These are phyloP conservation scores for Cordyceps javanica DNA, from an alignment of 2,329 filamentous ascomycete genomes.

Conservation along the genomic window DNA sequence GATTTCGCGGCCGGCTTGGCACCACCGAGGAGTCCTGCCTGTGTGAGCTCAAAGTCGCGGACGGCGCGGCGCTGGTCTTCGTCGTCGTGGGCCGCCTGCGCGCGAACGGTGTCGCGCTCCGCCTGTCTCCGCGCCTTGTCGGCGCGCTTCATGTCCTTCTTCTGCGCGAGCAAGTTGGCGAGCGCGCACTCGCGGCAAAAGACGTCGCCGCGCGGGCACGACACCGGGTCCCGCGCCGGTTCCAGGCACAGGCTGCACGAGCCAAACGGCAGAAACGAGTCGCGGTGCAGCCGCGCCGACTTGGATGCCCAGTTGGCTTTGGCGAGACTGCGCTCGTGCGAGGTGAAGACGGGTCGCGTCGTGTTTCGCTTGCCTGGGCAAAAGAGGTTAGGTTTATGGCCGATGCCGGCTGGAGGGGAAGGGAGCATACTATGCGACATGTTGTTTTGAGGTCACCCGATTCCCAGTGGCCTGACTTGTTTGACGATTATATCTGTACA, in stretches of 20 bases:
- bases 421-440: slow-evolving; percentile 40
- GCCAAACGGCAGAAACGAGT: slow-evolving; percentile 88
- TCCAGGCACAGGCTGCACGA: slow-evolving; percentile 84
- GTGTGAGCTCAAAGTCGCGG: slow-evolving; percentile 76
- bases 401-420: background rate
- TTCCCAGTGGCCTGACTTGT: background rate
- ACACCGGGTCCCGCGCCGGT: slow-evolving; percentile 72
- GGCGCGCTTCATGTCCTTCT: slow-evolving; percentile 80
- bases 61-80: slow-evolving; percentile 67
- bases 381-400: slow-evolving; percentile 9
- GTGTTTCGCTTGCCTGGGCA: slow-evolving; percentile 79
- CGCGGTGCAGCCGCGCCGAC: slow-evolving; percentile 77
- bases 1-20: slow-evolving; percentile 23
- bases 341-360: slow-evolving; percentile 86
- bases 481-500: background rate
- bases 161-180: slow-evolving; percentile 82
- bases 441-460: slow-evolving; percentile 7
- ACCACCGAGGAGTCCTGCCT: slow-evolving; percentile 56
- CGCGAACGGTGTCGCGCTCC: slow-evolving; percentile 55
- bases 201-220: slow-evolving; percentile 77
- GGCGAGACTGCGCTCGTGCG: slow-evolving; percentile 78
- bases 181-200: slow-evolving; percentile 96
- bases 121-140: slow-evolving; percentile 60
- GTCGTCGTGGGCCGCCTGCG: slow-evolving; percentile 54
- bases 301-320: slow-evolving; percentile 76